Percentiles rank a stretch among this genome's conserved stretches.
These are phyloP conservation scores for Steccherinum ochraceum DNA, from an alignment of 768 basidiomycete species.

Conservation along the genomic window DNA sequence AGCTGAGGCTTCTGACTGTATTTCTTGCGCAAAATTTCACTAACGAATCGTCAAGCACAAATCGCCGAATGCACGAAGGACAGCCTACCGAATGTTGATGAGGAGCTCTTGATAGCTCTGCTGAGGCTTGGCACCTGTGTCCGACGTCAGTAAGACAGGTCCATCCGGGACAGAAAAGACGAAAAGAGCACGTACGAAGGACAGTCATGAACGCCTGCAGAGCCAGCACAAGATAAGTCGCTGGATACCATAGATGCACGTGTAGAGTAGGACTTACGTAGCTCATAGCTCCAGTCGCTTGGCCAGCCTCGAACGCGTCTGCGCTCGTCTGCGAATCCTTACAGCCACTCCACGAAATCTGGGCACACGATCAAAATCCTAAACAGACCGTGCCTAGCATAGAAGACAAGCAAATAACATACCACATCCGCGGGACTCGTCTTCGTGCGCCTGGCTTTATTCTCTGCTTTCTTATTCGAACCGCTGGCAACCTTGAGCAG, in stretches of 20 bases:
- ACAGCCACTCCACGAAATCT: conserved; percentile 85
- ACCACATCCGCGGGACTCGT: conserved; percentile 90
- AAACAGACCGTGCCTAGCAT: background rate
- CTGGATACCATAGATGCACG: background rate
- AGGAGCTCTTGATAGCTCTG: conserved; percentile 67
- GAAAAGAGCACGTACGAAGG: conserved; percentile 38
- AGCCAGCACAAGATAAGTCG: too few relatives aligned
- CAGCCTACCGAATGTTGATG: conserved; percentile 42
- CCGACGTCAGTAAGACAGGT: background rate
- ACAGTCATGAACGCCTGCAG: conserved; percentile 54
- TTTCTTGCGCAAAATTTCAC: conserved; percentile 47
- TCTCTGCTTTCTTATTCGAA: conserved; percentile 53
- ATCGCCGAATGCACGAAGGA: background rate
- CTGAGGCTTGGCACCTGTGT: conserved; percentile 30
- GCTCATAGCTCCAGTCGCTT: conserved; percentile 78
- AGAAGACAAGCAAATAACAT: conserved; percentile 24
- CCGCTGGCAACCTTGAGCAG: conserved; percentile 74
- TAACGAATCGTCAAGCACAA: conserved; percentile 15
- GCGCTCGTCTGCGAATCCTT: conserved; percentile 84
- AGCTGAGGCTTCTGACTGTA: conserved; percentile 70
- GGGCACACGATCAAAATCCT: background rate
- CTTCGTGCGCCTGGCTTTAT: conserved; percentile 43
- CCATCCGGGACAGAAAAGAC: background rate
- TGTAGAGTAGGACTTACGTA: conserved; percentile 41
- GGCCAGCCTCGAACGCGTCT: conserved; percentile 66